phyloP scores from a whole-genome alignment of 1,139 yeast genomes.

The Kodamaea suecica region DNA sequence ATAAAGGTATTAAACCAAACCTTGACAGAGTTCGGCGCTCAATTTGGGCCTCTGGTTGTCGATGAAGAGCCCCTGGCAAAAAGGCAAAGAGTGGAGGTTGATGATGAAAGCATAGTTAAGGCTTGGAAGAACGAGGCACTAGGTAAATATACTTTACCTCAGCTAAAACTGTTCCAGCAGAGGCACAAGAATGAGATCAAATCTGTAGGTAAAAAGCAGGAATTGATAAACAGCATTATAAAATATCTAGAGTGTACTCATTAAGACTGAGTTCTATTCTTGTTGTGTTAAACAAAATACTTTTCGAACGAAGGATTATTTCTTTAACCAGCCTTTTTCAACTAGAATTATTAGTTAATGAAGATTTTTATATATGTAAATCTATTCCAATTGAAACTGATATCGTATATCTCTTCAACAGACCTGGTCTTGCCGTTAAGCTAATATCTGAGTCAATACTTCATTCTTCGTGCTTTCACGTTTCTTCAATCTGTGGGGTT shows the following conservation, averaged over 20 bases:
- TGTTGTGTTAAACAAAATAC: too few relatives aligned
- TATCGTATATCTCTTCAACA: too few relatives aligned
- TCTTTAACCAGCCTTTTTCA: too few relatives aligned
- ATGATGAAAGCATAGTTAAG: slow-evolving; percentile 34
- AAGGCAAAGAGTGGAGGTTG: slow-evolving; percentile 18
- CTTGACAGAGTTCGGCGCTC: slow-evolving; percentile 13
- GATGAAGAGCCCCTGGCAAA: slow-evolving; percentile 13
- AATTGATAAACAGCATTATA: slow-evolving; percentile 39
- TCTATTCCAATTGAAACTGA: too few relatives aligned
- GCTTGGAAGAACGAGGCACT: slow-evolving; percentile 41
- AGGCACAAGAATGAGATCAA: slow-evolving; percentile 33
- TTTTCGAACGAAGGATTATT: too few relatives aligned
- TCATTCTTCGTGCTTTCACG: too few relatives aligned
- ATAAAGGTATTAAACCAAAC: slow-evolving; percentile 17
- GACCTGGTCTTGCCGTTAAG: too few relatives aligned
- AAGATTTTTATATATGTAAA: too few relatives aligned
- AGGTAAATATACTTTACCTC: slow-evolving; percentile 36
- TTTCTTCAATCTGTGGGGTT: too few relatives aligned
- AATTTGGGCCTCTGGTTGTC: slow-evolving; percentile 13
- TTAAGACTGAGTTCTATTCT: neutral
- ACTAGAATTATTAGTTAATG: too few relatives aligned
- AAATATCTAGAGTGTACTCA: slow-evolving; percentile 16
- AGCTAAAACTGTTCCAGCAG: slow-evolving; percentile 36
- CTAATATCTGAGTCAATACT: too few relatives aligned
- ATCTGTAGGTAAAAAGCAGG: slow-evolving; percentile 39